phyloP scores from a whole-genome alignment of 2,329 filamentous ascomycete genomes.

The Diaporthe citri region DNA sequence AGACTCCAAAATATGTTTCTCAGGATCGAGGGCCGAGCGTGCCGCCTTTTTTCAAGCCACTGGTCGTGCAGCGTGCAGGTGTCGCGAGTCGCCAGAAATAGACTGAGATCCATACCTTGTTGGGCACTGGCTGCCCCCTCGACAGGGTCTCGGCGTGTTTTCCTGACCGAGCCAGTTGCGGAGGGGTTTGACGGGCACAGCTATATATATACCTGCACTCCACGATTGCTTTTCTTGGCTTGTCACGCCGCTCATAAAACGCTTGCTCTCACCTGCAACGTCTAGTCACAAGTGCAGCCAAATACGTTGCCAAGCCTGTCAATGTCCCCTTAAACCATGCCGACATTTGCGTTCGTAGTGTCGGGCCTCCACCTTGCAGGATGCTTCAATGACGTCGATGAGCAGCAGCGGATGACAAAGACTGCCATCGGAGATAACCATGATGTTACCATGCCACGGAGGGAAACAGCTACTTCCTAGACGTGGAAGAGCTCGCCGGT shows the following conservation, averaged over 20 bases:
- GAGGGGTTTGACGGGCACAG: neutral
- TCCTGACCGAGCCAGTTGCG: neutral
- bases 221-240: conserved; percentile 10
- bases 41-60: neutral
- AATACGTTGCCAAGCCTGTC: neutral
- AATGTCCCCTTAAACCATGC: neutral
- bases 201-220: neutral
- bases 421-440: neutral
- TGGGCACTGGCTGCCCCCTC: neutral
- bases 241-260: neutral
- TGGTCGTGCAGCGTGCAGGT: neutral
- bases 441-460: neutral
- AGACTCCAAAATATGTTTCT: conserved; percentile 8
- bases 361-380: neutral
- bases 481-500: neutral
- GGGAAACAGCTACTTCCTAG: neutral
- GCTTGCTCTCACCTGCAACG: neutral
- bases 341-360: conserved; percentile 13
- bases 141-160: neutral
- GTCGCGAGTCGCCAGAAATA: conserved; percentile 10
- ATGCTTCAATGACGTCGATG: neutral
- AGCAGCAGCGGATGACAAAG: neutral
- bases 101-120: neutral
- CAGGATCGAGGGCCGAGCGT: conserved; percentile 21
- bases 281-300: neutral